phyloP scores from a whole-genome alignment of 2,329 filamentous ascomycete species.

The Cadophora luteo-olivacea region DNA sequence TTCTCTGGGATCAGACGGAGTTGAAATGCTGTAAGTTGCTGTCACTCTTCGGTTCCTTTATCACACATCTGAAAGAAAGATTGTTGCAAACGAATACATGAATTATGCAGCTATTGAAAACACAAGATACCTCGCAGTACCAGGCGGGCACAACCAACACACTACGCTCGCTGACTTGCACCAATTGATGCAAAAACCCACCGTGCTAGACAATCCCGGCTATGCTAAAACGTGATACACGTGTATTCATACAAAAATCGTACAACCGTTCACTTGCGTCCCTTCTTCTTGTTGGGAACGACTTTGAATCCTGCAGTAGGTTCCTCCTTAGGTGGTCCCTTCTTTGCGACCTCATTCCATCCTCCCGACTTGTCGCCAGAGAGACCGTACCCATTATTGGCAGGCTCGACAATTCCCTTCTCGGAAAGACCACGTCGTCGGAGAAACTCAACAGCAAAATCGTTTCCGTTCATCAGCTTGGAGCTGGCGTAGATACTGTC shows the following conservation, averaged over 20 bases:
- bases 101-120: conserved; percentile 15
- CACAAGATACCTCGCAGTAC: conserved; percentile 13
- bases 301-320: conserved; percentile 75
- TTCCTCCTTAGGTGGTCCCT: conserved; percentile 63
- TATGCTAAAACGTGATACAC: conserved; percentile 30
- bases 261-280: conserved; percentile 64
- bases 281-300: conserved; percentile 91
- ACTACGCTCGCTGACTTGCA: conserved; percentile 29
- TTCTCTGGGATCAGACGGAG: neutral
- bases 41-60: neutral
- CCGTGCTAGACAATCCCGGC: conserved; percentile 33
- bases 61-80: neutral
- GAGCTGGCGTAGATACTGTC: conserved; percentile 89
- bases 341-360: conserved; percentile 98
- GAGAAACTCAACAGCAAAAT: conserved; percentile 94
- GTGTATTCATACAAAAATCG: conserved; percentile 37
- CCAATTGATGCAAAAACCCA: conserved; percentile 22
- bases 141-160: neutral
- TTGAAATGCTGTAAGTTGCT: neutral
- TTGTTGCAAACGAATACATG: conserved; percentile 2
- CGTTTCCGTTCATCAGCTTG: conserved; percentile 87
- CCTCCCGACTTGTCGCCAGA: conserved; percentile 63
- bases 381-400: conserved; percentile 57
- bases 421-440: conserved; percentile 92
- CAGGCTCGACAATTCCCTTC: conserved; percentile 81